phyloP scores from a whole-genome alignment of 2,329 filamentous ascomycete species.

The Passalora sequoiae region DNA sequence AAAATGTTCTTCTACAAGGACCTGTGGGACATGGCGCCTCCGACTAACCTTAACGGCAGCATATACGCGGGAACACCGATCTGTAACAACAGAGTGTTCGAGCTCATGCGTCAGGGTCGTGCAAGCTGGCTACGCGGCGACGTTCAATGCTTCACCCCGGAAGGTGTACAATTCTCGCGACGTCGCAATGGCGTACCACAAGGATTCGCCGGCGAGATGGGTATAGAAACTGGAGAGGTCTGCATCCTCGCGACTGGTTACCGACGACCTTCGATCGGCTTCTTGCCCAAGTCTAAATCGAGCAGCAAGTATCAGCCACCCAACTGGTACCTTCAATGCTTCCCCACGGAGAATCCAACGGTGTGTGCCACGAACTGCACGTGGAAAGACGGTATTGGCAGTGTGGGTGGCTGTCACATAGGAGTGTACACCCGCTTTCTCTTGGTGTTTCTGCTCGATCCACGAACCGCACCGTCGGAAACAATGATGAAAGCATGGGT shows the following conservation, averaged over 20 bases:
- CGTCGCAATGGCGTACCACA: conserved; percentile 40
- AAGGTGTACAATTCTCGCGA: conserved; percentile 65
- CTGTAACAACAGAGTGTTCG: conserved; percentile 13
- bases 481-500: conserved; percentile 82
- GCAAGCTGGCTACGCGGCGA: conserved; percentile 78
- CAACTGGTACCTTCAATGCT: conserved; percentile 84
- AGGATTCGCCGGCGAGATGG: conserved; percentile 3
- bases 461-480: conserved; percentile 63
- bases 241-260: conserved; percentile 80
- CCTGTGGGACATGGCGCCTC: conserved; percentile 65
- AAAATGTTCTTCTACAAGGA: conserved; percentile 78
- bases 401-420: conserved; percentile 81
- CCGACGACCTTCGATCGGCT: conserved; percentile 65
- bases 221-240: conserved; percentile 67
- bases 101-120: conserved; percentile 64
- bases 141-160: conserved; percentile 59
- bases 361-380: conserved; percentile 80
- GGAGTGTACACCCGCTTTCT: conserved; percentile 82
- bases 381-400: conserved; percentile 73
- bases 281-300: conserved; percentile 69
- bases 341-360: conserved; percentile 67
- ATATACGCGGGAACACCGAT: conserved; percentile 70
- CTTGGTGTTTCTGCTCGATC: conserved; percentile 79
- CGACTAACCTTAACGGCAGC: conserved; percentile 52
- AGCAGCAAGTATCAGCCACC: conserved; percentile 68